Evolutionary conservation across 169 alveolate genomes (phyloP).

Genomic region (Plasmodium inui): DNA sequence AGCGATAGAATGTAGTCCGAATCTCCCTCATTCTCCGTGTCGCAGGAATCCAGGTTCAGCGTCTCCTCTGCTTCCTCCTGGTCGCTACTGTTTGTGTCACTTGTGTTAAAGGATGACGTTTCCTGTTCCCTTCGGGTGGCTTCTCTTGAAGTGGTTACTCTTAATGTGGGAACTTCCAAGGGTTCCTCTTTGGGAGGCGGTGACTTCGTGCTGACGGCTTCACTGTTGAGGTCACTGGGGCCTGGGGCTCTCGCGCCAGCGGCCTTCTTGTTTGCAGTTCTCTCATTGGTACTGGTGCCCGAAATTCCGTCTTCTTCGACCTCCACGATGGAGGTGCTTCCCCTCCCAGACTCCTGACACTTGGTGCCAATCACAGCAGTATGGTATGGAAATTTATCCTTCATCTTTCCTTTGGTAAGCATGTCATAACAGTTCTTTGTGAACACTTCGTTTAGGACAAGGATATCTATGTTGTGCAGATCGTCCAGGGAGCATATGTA

Average conservation of each 20-base stretch:
- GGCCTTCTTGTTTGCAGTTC: background rate
- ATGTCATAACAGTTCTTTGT: slow-evolving; percentile 13
- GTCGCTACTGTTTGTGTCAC: slow-evolving; percentile 11
- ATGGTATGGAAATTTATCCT: slow-evolving; percentile 58
- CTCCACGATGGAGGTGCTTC: background rate
- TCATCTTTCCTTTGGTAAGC: slow-evolving; percentile 37
- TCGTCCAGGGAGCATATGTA: slow-evolving; percentile 58
- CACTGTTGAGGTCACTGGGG: background rate
- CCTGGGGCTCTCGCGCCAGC: background rate
- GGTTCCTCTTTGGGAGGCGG: background rate
- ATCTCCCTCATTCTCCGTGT: background rate
- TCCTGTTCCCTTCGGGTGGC: background rate
- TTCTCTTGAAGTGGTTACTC: background rate
- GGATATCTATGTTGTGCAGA: slow-evolving; percentile 75
- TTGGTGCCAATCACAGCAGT: slow-evolving; percentile 70
- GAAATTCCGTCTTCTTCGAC: background rate
- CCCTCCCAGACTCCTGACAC: background rate
- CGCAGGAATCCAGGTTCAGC: background rate
- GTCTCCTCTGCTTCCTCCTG: background rate
- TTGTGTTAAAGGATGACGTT: background rate
- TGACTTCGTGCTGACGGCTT: background rate
- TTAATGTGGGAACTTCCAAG: no score
- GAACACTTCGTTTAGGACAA: slow-evolving; percentile 80
- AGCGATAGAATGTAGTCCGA: background rate
- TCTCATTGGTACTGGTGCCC: background rate